A percentile compares a stretch with the other conserved stretches of the same genome.
Conservation (phyloP, 108 stramenopile genomes). For the Fragilaria radians region DNA sequence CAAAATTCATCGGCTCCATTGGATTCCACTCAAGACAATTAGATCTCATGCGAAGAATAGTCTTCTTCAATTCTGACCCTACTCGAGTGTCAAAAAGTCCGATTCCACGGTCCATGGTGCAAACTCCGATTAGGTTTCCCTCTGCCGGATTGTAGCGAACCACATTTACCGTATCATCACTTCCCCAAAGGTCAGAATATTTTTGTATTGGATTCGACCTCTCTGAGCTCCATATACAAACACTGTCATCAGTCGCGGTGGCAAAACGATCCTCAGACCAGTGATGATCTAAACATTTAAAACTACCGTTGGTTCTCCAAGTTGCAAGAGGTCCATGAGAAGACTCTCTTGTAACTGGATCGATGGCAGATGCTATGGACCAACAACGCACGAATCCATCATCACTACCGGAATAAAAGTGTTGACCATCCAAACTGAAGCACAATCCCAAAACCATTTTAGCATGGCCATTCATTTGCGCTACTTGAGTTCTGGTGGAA, state of each 20-base stretch:
- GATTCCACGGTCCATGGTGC: conserved; percentile 86
- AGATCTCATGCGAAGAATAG: conserved; percentile 83
- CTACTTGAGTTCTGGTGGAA: conserved; percentile 64
- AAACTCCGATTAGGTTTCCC: conserved; percentile 82
- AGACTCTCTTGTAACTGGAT: conserved; percentile 16
- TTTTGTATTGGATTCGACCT: conserved; percentile 79
- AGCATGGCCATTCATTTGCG: conserved; percentile 62
- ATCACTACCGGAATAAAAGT: conserved; percentile 89
- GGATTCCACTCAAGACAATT: conserved; percentile 99
- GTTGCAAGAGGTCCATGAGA: conserved; percentile 34
- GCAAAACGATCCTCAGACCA: conserved; percentile 81
- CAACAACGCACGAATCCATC: conserved; percentile 84
- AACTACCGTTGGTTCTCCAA: conserved; percentile 47
- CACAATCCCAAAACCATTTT: conserved; percentile 59
- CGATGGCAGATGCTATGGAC: conserved; percentile 19
- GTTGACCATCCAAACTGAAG: conserved; percentile 58
- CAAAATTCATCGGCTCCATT: conserved; percentile 97
- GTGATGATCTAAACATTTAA: conserved; percentile 94
- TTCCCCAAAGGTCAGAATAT: conserved; percentile 82
- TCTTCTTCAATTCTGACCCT: conserved; percentile 83
- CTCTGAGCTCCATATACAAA: conserved; percentile 88
- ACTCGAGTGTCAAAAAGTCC: conserved; percentile 91
- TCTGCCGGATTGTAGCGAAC: conserved; percentile 97
- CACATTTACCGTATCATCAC: conserved; percentile 84
- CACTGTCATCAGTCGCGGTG: conserved; percentile 85